Percentiles rank a stretch among this genome's conserved stretches.
Conservation (phyloP, 176 grass and related monocot genomes). For the Aegilops tauschii region DNA sequence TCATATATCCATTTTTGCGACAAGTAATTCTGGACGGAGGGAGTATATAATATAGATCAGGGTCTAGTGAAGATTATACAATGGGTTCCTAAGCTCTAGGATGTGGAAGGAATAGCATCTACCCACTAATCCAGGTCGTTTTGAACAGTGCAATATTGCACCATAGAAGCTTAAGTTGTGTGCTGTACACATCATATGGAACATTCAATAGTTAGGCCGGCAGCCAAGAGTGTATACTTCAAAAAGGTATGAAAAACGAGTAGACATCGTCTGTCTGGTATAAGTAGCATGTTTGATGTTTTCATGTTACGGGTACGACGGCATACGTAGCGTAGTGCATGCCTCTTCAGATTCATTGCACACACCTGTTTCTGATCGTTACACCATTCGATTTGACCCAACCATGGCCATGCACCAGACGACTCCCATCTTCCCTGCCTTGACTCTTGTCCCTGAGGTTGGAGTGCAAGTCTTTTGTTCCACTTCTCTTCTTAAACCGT, state of each 20-base stretch:
- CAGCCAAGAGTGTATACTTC: slow-evolving; percentile 34
- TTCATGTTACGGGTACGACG: background rate
- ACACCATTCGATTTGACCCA: slow-evolving; percentile 28
- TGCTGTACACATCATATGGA: background rate
- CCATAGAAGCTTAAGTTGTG: background rate
- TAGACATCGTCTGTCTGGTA: background rate
- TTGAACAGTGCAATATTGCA: background rate
- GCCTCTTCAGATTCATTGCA: slow-evolving; percentile 34
- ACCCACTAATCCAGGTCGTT: background rate
- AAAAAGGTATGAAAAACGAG: background rate
- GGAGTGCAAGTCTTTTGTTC: background rate
- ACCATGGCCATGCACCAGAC: background rate
- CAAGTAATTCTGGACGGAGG: no score
- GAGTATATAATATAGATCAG: no score
- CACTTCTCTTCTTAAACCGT: background rate
- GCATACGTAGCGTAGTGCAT: background rate
- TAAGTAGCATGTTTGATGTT: slow-evolving; percentile 6
- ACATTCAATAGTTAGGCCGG: slow-evolving; percentile 33
- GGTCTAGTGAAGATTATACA: no score
- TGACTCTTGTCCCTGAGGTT: slow-evolving; percentile 24
- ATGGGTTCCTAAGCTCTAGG: no score
- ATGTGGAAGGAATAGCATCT: background rate
- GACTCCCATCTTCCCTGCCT: slow-evolving; percentile 6
- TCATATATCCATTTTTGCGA: no score
- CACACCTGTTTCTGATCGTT: background rate